These are phyloP conservation scores for Claviceps paspali DNA, from an alignment of 2,329 filamentous ascomycete genomes.

Conservation along the genomic window DNA sequence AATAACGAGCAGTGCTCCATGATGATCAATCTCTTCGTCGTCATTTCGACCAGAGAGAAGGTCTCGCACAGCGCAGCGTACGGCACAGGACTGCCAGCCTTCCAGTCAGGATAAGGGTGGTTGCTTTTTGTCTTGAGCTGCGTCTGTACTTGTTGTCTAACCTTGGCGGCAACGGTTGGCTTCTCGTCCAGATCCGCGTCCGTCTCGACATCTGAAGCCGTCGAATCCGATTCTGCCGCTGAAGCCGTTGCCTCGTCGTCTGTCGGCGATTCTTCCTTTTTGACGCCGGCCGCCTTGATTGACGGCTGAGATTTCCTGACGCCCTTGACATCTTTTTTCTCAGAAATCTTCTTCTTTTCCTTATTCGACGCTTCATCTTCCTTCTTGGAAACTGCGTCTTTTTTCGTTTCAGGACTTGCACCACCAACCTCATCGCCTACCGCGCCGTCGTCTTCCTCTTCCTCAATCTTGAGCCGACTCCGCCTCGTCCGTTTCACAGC, in stretches of 20 bases:
- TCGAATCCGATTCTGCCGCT: no score
- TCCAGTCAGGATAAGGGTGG: conserved; percentile 92
- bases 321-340: conserved; percentile 10
- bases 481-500: conserved; percentile 41
- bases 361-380: no score
- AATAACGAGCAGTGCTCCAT: conserved; percentile 81
- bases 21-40: conserved; percentile 79
- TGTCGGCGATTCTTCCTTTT: conserved; percentile 11
- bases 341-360: conserved; percentile 13
- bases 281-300: neutral
- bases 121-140: conserved; percentile 53
- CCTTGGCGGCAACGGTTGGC: conserved; percentile 57
- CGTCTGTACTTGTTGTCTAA: conserved; percentile 64
- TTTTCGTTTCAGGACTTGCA: neutral
- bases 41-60: conserved; percentile 89
- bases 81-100: conserved; percentile 71
- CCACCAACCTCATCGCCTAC: neutral
- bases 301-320: neutral
- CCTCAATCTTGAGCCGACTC: conserved; percentile 31
- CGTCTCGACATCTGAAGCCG: conserved; percentile 26
- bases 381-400: neutral
- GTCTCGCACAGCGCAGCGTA: conserved; percentile 91
- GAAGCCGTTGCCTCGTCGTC: conserved; percentile 5
- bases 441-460: conserved; percentile 29
- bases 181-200: conserved; percentile 43